These are phyloP conservation scores for Pythium phragmiticola DNA, from an alignment of 352 stramenopile genomes.

Conservation along the genomic window DNA sequence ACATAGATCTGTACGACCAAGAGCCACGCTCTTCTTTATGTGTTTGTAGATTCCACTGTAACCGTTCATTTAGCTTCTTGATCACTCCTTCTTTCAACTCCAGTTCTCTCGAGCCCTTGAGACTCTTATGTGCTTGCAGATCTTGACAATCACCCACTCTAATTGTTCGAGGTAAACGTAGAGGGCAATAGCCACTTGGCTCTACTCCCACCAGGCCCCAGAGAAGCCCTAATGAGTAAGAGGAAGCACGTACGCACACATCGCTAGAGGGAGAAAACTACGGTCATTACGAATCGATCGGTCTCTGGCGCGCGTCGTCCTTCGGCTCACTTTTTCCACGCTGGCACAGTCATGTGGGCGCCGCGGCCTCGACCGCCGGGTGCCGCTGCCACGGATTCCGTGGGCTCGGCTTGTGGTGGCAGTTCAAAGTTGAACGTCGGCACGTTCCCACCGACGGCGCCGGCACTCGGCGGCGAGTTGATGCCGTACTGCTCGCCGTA, in stretches of 20 bases:
- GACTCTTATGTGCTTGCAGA: no score
- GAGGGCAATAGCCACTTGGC: no score
- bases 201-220: no score
- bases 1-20: neutral
- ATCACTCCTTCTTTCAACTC: no score
- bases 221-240: no score
- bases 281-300: no score
- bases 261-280: no score
- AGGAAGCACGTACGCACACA: no score
- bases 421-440: constrained; percentile 28
- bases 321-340: constrained; percentile 56
- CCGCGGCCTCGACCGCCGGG: constrained; percentile 49
- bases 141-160: no score
- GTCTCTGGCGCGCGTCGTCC: neutral
- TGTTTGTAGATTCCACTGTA: neutral
- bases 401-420: constrained; percentile 11
- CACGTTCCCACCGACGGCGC: constrained; percentile 24
- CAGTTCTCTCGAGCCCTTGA: no score
- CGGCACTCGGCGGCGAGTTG: constrained; percentile 53
- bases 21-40: neutral
- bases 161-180: no score
- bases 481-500: constrained; percentile 83
- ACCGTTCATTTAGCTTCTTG: neutral
- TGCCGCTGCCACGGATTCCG: constrained; percentile 21
- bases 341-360: constrained; percentile 65